Base-by-base conservation (phyloP, 176 grass and related monocot species). In the Hordeum vulgare region DNA sequence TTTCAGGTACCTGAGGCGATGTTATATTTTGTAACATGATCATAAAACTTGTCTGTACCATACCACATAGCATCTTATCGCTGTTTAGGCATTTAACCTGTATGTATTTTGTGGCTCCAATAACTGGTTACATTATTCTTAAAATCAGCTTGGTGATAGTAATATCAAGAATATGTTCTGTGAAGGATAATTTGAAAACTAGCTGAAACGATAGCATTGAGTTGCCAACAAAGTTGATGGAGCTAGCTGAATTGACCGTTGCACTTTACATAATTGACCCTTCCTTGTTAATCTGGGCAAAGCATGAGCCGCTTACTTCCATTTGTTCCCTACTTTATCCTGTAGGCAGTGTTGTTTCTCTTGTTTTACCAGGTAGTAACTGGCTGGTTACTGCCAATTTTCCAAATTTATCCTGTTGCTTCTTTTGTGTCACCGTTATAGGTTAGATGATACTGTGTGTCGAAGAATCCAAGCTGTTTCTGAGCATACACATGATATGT, bases 1-100 rank as follows among this genome's bases (percentile, higher is more conserved):
- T 47, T 89, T 98, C 54, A 98, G 89, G 96, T 98, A 90, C 53
- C 26, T 80, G 65, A 53, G 28, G 8, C 34, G 29, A 31, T 72
- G 20, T 36, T 82, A 77, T 42, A 76, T 31, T 4, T 85, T 53
- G 53, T 53, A 61, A 2, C 69, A 75, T 84, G 33, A 28, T 56
- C 18, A 11, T 25, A 70, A 75, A 76, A 62, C 2, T 17, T 83
- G 40, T 5, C 29, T 61, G 12, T 78, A 69, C 41, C 2, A 61
- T 10, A 58, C 3, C 39, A 33, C 9, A 44, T 85, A 61, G 37
- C 54, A 85, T 80, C 29, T 39, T 33, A 24, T 71, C 62, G 18
- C 68, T 82, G 1, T 25, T 42, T 75, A 53, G 31, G 31, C 34
- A 0, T 35, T 61, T 76, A 39, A 60, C 17, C 39, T 71, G 1